Conservation (phyloP, 2,329 filamentous ascomycete genomes). For the Exophiala lecanii-corni region DNA sequence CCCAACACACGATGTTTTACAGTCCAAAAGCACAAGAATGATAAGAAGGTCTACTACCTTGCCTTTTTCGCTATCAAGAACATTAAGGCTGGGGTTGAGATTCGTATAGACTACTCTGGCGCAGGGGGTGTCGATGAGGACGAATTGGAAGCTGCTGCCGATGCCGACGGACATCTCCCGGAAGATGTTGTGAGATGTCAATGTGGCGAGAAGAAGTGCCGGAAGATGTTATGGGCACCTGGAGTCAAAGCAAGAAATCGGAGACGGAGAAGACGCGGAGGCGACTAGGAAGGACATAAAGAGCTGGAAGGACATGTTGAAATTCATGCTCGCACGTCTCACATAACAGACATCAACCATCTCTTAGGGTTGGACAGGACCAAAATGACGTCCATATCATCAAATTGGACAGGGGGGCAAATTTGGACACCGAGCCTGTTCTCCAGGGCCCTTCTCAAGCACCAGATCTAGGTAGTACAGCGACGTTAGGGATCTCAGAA, state of each 20-base stretch:
- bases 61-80: conserved; percentile 44
- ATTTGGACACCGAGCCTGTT: no score
- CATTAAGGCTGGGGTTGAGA: conserved; percentile 39
- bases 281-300: no score
- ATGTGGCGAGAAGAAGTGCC: conserved; percentile 41
- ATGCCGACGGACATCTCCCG: conserved; percentile 28
- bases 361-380: no score
- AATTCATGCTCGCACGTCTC: no score
- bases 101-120: conserved; percentile 43
- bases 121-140: conserved; percentile 10
- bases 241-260: conserved; percentile 12
- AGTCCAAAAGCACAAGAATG: conserved; percentile 39
- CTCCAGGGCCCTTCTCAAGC: no score
- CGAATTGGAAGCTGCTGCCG: conserved; percentile 5
- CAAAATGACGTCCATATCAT: no score
- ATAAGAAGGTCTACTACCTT: conserved; percentile 40
- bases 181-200: conserved; percentile 39
- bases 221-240: conserved; percentile 39
- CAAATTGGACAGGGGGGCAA: no score
- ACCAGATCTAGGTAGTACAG: no score
- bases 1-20: conserved; percentile 44
- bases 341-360: no score
- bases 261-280: conserved; percentile 5
- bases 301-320: no score
- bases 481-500: no score